Evolutionary conservation across 169 alveolate genomes (phyloP), one percentile per base, ranked within the genome.

Genomic region (Eimeria falciformis): DNA sequence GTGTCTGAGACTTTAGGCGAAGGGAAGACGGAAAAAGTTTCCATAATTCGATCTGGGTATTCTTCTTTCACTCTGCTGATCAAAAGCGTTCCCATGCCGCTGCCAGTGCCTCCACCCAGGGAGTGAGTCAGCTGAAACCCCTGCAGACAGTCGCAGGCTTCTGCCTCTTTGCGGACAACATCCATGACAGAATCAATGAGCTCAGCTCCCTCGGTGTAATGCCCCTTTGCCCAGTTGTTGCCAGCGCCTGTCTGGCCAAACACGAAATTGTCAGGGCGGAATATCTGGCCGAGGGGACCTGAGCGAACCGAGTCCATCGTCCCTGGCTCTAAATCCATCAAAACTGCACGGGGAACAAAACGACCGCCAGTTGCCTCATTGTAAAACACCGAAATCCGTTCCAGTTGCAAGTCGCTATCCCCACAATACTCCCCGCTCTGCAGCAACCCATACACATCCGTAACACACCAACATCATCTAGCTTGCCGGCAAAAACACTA

Each of bases 201-300:
- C 96, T 98, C 99, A 58, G 99, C 99, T 82, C 99, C 99, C 95
- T 98, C 99, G 25, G 99, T 98, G 96, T 98, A 98, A 93, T 98
- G 99, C 58, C 99, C 99, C 95, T 98, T 98, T 85, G 99, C 99
- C 99, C 99, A 98, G 96, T 98, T 98, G 97, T 98, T 98, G 55
- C 99, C 99, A 40, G 99, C 99, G 65, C 99, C 99, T 58, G 99
- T 97, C 95, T 98, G 99, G n/a, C 99, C 99, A 96, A 98, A 99
- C 55, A 99, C 99, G 95, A 98, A 99, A 98, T 98, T 98, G 93
- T 99, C 99, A 18, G 99, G 99, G 90, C 99, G 95, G 97, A 98
- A 99, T 69, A 99, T 97, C 93, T 98, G 98, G 29, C 99, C 99
- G 95, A 97, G 98, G 33, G 99, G 99, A 1, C 94, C 92, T 6